These are phyloP conservation scores for Metroxylon sagu DNA, from an alignment of 176 grass and related monocot genomes.

Conservation along the genomic window DNA sequence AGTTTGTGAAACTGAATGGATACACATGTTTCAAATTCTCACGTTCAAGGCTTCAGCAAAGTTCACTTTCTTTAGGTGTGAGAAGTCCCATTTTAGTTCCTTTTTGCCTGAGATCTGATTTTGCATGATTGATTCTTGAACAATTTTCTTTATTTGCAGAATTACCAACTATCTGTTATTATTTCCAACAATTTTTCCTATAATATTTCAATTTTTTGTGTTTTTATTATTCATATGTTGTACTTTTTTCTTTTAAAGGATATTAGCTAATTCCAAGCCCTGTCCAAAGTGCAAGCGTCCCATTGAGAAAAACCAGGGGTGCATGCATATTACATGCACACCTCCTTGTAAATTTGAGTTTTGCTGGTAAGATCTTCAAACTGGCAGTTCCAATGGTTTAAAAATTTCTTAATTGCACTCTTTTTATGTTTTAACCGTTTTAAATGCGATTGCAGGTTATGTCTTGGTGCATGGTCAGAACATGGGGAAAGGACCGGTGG, in stretches of 20 bases:
- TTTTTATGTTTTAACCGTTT: background rate
- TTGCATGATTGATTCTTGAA: too few relatives aligned
- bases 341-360: conserved; percentile 99
- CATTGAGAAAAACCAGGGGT: conserved; percentile 99
- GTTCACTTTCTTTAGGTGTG: too few relatives aligned
- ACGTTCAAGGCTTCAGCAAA: too few relatives aligned
- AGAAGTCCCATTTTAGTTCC: too few relatives aligned
- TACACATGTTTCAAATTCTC: too few relatives aligned
- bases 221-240: background rate
- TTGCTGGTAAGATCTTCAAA: conserved; percentile 63
- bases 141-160: too few relatives aligned
- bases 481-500: conserved; percentile 98
- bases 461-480: conserved; percentile 96
- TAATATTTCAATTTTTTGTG: too few relatives aligned
- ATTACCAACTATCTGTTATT: too few relatives aligned
- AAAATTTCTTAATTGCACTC: conserved; percentile 9
- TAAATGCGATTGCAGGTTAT: conserved; percentile 51
- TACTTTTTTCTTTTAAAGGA: conserved; percentile 27
- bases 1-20: too few relatives aligned
- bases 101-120: too few relatives aligned
- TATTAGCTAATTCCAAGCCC: conserved; percentile 96
- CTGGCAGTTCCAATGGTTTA: conserved; percentile 13
- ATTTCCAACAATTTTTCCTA: too few relatives aligned
- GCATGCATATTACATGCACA: conserved; percentile 99
- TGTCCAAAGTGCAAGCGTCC: conserved; percentile 98